Evolutionary conservation across 1,284 basidiomycete genomes (phyloP).

Genomic region (Heimioporus retisporus): DNA sequence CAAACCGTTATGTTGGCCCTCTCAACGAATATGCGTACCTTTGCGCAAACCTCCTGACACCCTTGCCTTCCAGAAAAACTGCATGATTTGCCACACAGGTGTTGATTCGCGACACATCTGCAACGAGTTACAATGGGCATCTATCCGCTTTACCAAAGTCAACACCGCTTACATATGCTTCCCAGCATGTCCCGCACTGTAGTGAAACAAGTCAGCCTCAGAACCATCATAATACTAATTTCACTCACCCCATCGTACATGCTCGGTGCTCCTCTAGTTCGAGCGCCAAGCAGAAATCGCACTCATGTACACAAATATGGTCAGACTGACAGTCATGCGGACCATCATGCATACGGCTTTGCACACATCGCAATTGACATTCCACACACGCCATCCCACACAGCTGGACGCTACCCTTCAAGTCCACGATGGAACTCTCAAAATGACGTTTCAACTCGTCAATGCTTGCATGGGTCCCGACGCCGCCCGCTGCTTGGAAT

Average conservation of each 20-base stretch:
- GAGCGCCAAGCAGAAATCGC: slow-evolving; percentile 46
- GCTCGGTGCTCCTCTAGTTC: slow-evolving; percentile 9
- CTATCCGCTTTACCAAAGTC: neutral
- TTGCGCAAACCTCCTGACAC: slow-evolving; percentile 59
- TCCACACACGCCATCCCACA: slow-evolving; percentile 56
- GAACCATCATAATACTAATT: neutral
- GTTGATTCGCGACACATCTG: slow-evolving; percentile 59
- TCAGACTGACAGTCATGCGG: slow-evolving; percentile 59
- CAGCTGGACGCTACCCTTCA: slow-evolving; percentile 58
- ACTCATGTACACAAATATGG: slow-evolving; percentile 56
- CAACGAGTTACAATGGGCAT: neutral
- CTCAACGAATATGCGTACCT: slow-evolving; percentile 40
- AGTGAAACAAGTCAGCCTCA: neutral
- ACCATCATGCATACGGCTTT: slow-evolving; percentile 54
- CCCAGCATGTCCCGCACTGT: slow-evolving; percentile 65
- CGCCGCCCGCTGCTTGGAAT: slow-evolving; percentile 50
- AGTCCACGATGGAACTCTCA: slow-evolving; percentile 52
- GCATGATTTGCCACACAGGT: slow-evolving; percentile 59
- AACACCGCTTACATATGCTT: slow-evolving; percentile 56
- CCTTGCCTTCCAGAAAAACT: slow-evolving; percentile 52
- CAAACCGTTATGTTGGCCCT: neutral
- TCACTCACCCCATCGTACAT: slow-evolving; percentile 57
- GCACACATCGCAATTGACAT: slow-evolving; percentile 61
- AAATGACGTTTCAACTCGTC: slow-evolving; percentile 55
- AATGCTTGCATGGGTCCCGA: slow-evolving; percentile 51